Evolutionary conservation across 1,139 yeast genomes (phyloP).

Genomic region (Pneumocystis murina): DNA sequence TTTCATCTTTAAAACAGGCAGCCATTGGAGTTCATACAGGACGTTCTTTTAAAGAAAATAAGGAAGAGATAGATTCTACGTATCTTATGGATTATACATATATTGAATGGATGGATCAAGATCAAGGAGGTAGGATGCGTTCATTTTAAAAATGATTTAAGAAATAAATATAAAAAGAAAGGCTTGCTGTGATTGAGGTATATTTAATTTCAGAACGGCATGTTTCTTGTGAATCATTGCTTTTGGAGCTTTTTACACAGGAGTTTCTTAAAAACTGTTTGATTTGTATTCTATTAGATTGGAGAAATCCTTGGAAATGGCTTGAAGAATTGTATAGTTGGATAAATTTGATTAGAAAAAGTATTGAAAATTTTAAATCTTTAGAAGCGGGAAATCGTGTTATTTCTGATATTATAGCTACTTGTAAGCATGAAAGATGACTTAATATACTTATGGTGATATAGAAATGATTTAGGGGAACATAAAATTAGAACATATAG

Average conservation of each 20-base stretch:
- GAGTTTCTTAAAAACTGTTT: slow-evolving; percentile 6
- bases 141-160: slow-evolving; percentile 1
- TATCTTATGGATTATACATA: slow-evolving; percentile 24
- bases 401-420: not conserved
- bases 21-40: not conserved
- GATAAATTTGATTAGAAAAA: slow-evolving; percentile 7
- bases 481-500: slow-evolving; percentile 1
- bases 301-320: slow-evolving; percentile 16
- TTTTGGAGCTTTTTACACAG: slow-evolving; percentile 2
- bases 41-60: not conserved
- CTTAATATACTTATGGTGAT: not conserved
- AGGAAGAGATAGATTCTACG: not conserved
- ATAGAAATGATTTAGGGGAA: not conserved
- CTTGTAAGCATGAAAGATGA: not conserved
- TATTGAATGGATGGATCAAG: slow-evolving; percentile 23
- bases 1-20: not conserved
- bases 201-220: slow-evolving; percentile 20
- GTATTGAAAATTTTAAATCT: slow-evolving; percentile 4
- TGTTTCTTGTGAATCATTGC: slow-evolving; percentile 6
- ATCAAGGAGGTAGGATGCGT: slow-evolving; percentile 20
- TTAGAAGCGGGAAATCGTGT: not conserved
- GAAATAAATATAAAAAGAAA: slow-evolving; percentile 8
- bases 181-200: slow-evolving; percentile 22
- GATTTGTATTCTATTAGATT: slow-evolving; percentile 13
- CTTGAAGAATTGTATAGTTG: slow-evolving; percentile 9